Evolutionary conservation across 345 rosid species (phyloP), one percentile per base, ranked within the genome.

Genomic region (Chamaenerion angustifolium): DNA sequence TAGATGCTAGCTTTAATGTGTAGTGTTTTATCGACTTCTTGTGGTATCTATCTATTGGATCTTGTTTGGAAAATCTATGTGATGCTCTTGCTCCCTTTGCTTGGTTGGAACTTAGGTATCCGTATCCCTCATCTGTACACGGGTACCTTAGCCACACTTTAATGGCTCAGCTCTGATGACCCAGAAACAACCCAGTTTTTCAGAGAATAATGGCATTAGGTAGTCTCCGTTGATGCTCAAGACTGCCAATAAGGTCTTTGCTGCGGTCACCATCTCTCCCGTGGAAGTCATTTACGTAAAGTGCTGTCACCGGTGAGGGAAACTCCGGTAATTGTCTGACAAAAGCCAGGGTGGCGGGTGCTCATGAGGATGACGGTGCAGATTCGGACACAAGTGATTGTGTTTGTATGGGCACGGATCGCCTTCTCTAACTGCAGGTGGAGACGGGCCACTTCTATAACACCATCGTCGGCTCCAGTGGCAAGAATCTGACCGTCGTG

Each of bases 81-180:
- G 25, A 21, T 21, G 25, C 25, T 21, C 1, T 4, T 21, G 25
- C 25, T 21, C 1, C 25, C 25, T n/a, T n/a, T n/a, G n/a, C n/a
- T n/a, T n/a, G n/a, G n/a, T n/a, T n/a, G n/a, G n/a, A n/a, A n/a
- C n/a, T n/a, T n/a, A n/a, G n/a, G n/a, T n/a, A n/a, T n/a, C n/a
- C n/a, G n/a, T n/a, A n/a, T n/a, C n/a, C n/a, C n/a, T n/a, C n/a
- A n/a, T n/a, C n/a, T n/a, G n/a, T n/a, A n/a, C n/a, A n/a, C n/a
- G n/a, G n/a, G n/a, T n/a, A n/a, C n/a, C n/a, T n/a, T n/a, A n/a
- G 82, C 99, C 99, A 93, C 57, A 93, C 82, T 74, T 88, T 93
- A 56, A 93, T 73, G 4, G 99, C 90, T 17, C 99, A 96, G 66
- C 96, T 93, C 69, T 88, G 99, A 69, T 93, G 99, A 52, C 99